A percentile compares a stretch with the other conserved stretches of the same genome.
Conservation (phyloP, 176 grass and related monocot genomes). For the Juncus effusus region DNA sequence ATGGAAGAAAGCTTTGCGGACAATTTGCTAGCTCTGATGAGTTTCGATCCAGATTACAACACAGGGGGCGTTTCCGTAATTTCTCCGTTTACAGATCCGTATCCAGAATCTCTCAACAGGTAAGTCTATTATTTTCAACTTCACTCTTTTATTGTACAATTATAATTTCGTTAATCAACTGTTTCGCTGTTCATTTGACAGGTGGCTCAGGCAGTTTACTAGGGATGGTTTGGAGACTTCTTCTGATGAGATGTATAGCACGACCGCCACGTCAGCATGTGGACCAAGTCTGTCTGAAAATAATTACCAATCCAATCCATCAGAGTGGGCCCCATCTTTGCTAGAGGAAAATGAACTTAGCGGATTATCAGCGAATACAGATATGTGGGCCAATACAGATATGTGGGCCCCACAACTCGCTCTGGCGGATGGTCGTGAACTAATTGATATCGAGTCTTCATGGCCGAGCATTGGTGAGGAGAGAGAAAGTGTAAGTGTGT, state of each 20-base stretch:
- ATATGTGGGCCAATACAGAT: no score
- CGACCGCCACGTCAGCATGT: background rate
- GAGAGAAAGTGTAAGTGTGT: slow-evolving; percentile 17
- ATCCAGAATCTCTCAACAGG: slow-evolving; percentile 19
- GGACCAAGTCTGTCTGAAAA: no score
- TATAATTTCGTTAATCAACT: no score
- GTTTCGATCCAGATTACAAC: background rate
- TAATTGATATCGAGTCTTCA: background rate
- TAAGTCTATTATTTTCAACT: background rate
- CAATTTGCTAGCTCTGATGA: background rate
- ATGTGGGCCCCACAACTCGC: background rate
- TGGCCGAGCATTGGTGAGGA: background rate
- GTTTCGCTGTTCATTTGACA: slow-evolving; percentile 1
- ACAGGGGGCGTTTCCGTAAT: background rate
- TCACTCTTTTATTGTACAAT: no score
- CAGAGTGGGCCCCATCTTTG: background rate
- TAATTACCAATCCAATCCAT: background rate
- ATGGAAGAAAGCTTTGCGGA: slow-evolving; percentile 12
- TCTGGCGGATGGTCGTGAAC: background rate
- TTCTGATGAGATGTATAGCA: background rate
- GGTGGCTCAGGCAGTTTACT: slow-evolving; percentile 6
- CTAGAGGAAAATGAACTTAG: background rate
- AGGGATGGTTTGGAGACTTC: background rate
- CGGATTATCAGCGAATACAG: background rate
- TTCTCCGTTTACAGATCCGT: background rate